Conservation (phyloP, 1,139 yeast species). For the Debaryomyces singareniensis region DNA sequence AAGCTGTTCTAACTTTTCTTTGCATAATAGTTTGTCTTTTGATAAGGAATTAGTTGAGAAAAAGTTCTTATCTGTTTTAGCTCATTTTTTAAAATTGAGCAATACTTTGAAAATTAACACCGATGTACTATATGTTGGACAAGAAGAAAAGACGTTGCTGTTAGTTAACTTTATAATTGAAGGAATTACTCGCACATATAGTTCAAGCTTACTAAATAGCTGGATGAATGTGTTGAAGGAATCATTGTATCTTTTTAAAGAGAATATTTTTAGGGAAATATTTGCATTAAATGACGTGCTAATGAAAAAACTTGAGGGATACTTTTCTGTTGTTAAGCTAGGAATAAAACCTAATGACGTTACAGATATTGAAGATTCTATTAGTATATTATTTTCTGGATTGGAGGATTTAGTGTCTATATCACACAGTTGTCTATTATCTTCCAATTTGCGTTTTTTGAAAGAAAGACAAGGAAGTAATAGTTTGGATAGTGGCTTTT, state of each 20-base stretch:
- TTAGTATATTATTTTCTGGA: slow-evolving; percentile 54
- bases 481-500: slow-evolving; percentile 45
- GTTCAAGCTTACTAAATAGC: slow-evolving; percentile 36
- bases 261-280: slow-evolving; percentile 46
- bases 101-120: neutral
- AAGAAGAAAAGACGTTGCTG: slow-evolving; percentile 25
- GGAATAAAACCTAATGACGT: slow-evolving; percentile 10
- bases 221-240: slow-evolving; percentile 43
- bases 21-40: neutral
- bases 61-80: neutral
- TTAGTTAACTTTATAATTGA: slow-evolving; percentile 29
- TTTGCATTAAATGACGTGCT: slow-evolving; percentile 45
- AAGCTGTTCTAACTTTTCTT: slow-evolving; percentile 17
- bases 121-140: too few relatives aligned
- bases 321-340: slow-evolving; percentile 21
- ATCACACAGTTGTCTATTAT: slow-evolving; percentile 52
- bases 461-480: slow-evolving; percentile 10
- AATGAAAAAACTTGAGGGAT: slow-evolving; percentile 35
- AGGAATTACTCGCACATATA: slow-evolving; percentile 30
- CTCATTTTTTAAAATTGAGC: neutral
- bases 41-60: neutral
- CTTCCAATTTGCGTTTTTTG: slow-evolving; percentile 22
- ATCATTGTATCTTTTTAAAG: slow-evolving; percentile 42
- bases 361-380: slow-evolving; percentile 37
- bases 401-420: slow-evolving; percentile 56